These are phyloP conservation scores for Leccinum subtestaceum DNA, from an alignment of 768 basidiomycete genomes.

Conservation along the genomic window DNA sequence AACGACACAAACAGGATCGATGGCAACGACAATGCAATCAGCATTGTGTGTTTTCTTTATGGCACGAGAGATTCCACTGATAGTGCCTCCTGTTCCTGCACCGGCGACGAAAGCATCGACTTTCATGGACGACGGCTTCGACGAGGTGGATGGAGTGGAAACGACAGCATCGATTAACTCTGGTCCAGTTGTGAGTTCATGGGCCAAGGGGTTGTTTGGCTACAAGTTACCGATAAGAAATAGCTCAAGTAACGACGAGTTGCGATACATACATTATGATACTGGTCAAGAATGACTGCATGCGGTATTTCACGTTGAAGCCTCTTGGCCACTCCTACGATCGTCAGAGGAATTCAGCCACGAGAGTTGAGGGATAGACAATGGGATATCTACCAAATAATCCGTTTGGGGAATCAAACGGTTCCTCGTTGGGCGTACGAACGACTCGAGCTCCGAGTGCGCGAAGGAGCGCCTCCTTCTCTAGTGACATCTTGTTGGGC, in stretches of 20 bases:
- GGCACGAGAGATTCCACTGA: constrained; percentile 82
- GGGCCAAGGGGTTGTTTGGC: constrained; percentile 86
- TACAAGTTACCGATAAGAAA: constrained; percentile 24
- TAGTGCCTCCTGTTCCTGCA: constrained; percentile 93
- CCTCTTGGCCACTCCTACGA: constrained; percentile 77
- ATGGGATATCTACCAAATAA: constrained; percentile 77
- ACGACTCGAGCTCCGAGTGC: constrained; percentile 93
- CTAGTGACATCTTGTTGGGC: constrained; percentile 94
- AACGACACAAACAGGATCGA: constrained; percentile 74
- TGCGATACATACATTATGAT: constrained; percentile 56
- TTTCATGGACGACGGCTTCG: constrained; percentile 62
- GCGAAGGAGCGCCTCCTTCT: constrained; percentile 90
- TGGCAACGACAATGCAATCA: constrained; percentile 71
- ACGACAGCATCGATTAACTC: constrained; percentile 84
- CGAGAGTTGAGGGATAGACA: constrained; percentile 43
- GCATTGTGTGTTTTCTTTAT: constrained; percentile 78
- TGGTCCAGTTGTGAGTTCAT: constrained; percentile 85
- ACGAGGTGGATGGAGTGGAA: constrained; percentile 58
- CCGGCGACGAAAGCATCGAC: constrained; percentile 82
- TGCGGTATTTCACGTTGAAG: constrained; percentile 76
- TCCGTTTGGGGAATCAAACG: constrained; percentile 86
- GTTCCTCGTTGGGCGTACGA: constrained; percentile 87
- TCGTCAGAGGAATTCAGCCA: constrained; percentile 86
- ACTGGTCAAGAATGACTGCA: constrained; percentile 93
- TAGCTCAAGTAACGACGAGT: background rate